Conservation (phyloP, 148 eudicot genomes). For the Fagopyrum tataricum region DNA sequence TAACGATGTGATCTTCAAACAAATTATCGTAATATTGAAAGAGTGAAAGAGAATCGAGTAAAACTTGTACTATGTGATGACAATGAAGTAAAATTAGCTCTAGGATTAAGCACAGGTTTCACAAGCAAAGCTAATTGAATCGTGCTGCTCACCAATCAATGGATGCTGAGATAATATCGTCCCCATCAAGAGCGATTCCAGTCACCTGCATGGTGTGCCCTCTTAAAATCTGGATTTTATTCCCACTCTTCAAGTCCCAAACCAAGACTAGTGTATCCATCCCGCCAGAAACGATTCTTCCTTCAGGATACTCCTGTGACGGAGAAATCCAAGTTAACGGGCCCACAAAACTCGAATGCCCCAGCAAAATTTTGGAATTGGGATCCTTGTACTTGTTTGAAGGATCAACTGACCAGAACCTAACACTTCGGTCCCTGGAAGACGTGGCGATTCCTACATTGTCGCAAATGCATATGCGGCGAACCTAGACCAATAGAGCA, state of each 20-base stretch:
- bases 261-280: conserved; percentile 78
- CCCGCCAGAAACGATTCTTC: conserved; percentile 84
- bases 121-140: neutral
- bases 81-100: neutral
- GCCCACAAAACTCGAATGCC: conserved; percentile 94
- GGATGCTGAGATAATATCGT: conserved; percentile 64
- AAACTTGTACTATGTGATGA: neutral
- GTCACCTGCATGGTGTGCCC: conserved; percentile 88
- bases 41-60: neutral
- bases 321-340: conserved; percentile 92
- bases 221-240: conserved; percentile 45
- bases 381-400: conserved; percentile 31
- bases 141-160: conserved; percentile 66
- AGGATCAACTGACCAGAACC: conserved; percentile 67
- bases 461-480: conserved; percentile 79
- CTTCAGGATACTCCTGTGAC: conserved; percentile 64
- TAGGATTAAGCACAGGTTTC: neutral
- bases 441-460: conserved; percentile 86
- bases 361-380: conserved; percentile 53
- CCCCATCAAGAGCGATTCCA: conserved; percentile 67
- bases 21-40: neutral
- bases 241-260: conserved; percentile 75
- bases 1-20: neutral
- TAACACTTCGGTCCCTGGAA: conserved; percentile 74
- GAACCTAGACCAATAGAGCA: conserved; percentile 35